A percentile compares a stretch with the other conserved stretches of the same genome.
Conservation (phyloP, 441 rosid genomes). For the Sinapis alba region DNA sequence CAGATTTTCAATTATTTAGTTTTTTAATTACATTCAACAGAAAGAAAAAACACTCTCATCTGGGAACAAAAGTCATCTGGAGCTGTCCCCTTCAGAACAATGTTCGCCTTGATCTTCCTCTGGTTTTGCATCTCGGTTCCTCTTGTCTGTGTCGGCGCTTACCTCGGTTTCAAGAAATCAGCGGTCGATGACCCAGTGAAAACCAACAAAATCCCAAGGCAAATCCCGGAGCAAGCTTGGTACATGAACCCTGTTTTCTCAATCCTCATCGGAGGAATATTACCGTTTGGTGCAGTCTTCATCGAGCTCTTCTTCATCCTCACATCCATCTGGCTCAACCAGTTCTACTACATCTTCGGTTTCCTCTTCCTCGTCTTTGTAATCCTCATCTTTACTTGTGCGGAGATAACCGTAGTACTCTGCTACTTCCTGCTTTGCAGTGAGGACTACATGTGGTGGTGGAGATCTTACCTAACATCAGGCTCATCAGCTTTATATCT, state of each 20-base stretch:
- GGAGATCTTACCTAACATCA: slow-evolving; percentile 84
- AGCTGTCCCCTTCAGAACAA: slow-evolving; percentile 71
- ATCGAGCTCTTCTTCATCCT: slow-evolving; percentile 71
- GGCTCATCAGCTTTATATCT: too few species aligned
- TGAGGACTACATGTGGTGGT: slow-evolving; percentile 73
- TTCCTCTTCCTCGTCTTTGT: too few species aligned
- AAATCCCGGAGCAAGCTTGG: too few species aligned
- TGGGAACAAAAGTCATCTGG: slow-evolving; percentile 68
- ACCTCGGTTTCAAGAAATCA: too few species aligned
- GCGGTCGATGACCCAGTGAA: too few species aligned
- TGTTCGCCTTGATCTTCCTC: too few species aligned
- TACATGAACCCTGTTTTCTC: too few species aligned
- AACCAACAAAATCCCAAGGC: too few species aligned
- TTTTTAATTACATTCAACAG: too few species aligned
- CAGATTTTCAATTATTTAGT: not conserved
- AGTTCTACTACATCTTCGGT: slow-evolving; percentile 72
- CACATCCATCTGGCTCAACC: slow-evolving; percentile 71
- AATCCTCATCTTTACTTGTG: slow-evolving; percentile 58
- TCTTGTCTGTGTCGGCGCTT: too few species aligned
- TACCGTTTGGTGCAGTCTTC: slow-evolving; percentile 67
- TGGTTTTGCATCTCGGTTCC: too few species aligned
- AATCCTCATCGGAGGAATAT: slow-evolving; percentile 62
- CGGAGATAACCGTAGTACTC: slow-evolving; percentile 63
- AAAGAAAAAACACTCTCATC: too few species aligned
- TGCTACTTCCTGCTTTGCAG: slow-evolving; percentile 75